Evolutionary conservation across 495 filamentous ascomycete genomes (phyloP).

Genomic region (Friedmanniomyces endolithicus): DNA sequence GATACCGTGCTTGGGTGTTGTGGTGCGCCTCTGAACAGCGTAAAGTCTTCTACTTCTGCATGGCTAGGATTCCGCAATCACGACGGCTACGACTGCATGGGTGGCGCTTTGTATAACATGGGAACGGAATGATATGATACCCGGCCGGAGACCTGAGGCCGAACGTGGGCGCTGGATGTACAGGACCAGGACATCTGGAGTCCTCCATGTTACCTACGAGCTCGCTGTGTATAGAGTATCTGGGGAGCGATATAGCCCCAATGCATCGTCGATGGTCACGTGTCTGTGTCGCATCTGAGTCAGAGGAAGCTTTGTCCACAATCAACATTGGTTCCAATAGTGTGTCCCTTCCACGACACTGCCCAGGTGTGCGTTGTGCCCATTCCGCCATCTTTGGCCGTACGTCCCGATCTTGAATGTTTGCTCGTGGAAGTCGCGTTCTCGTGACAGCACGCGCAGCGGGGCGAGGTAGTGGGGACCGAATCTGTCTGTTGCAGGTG

Average conservation of each 20-base stretch:
- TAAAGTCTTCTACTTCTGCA: not conserved
- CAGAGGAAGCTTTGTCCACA: not conserved
- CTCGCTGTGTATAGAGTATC: too few species aligned
- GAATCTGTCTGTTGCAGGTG: not conserved
- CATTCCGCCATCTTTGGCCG: not conserved
- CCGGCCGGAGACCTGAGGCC: too few species aligned
- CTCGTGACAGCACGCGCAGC: not conserved
- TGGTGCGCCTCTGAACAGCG: constrained; percentile 23
- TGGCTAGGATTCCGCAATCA: not conserved
- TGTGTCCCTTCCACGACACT: not conserved
- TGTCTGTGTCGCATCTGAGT: not conserved
- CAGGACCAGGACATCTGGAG: too few species aligned
- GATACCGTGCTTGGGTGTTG: constrained; percentile 31
- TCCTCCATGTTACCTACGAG: too few species aligned
- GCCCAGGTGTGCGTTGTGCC: not conserved
- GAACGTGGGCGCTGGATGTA: too few species aligned
- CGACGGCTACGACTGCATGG: not conserved
- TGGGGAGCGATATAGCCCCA: too few species aligned
- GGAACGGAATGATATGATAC: too few species aligned
- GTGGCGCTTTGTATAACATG: not conserved
- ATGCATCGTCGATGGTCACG: not conserved
- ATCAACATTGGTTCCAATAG: not conserved
- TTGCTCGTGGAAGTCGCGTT: not conserved
- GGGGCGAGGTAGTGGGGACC: not conserved
- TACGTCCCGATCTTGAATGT: not conserved